Base-by-base conservation (phyloP, 805 yeast species). In the Wickerhamiella allomyrinae region DNA sequence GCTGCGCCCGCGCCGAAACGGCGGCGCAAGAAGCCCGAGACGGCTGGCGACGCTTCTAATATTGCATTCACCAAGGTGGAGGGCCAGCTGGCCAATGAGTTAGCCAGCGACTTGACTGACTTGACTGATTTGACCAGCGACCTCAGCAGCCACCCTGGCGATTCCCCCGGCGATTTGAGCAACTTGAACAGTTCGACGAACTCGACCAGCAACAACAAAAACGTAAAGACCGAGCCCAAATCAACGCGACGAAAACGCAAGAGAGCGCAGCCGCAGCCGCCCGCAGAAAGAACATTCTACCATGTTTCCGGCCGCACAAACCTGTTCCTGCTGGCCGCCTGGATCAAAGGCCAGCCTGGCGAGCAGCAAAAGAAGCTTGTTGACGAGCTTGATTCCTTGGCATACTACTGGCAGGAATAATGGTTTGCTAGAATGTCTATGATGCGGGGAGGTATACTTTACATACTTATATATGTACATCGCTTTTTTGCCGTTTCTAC, bases 341-440 rank as follows among this genome's bases (percentile, higher is more conserved):
- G 63, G 63, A 41, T 58, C 29, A 41, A 46, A 20, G 46, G 46
- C 14, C 54, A 53, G 41, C 38, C 49, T 5, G 49, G 49, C 29
- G 34, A 37, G 10, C 15, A 20, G 20, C 25, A 19, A 15, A 29
- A 22, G 25, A 29, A 23, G 15, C 37, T 50, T 34, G 44, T 44
- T 20, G 39, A 36, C 22, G 51, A 50, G 14, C 24, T 52, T 7
- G 56, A 52, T 24, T 31, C 38, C 6, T n/a, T 45, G 31, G 45
- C 45, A 3, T 27, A 31, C 17, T 45, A 36, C 23, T 29, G 19
- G 15, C 29, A 9, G 8, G 39, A 36, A 10, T 36, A 17, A 21
- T 24, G 29, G n/a, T n/a, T n/a, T n/a, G n/a, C n/a, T n/a, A n/a
- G n/a, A n/a, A n/a, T n/a, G n/a, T n/a, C n/a, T n/a, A n/a, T n/a